phyloP scores from a whole-genome alignment of 2,329 filamentous ascomycete species.

The Phaeosphaeriaceae sp. region DNA sequence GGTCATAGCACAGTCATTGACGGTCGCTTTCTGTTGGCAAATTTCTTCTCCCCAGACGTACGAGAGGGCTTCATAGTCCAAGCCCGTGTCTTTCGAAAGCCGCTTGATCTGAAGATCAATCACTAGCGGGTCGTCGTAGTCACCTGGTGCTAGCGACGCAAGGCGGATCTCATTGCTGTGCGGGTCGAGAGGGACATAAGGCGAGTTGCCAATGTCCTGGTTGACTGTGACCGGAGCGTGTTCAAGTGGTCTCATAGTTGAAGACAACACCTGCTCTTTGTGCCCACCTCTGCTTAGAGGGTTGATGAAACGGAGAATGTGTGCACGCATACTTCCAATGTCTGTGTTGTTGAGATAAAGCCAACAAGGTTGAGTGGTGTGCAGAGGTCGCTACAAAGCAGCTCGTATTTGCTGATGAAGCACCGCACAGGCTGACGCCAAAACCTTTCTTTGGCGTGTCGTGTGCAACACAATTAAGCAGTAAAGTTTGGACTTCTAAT shows the following conservation, averaged over 20 bases:
- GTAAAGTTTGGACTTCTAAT: no score
- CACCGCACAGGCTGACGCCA: no score
- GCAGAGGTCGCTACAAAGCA: no score
- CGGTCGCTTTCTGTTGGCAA: background rate
- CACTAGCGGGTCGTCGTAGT: background rate
- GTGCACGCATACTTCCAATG: no score
- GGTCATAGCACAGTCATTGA: background rate
- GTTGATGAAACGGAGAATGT: no score
- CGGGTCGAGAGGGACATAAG: background rate
- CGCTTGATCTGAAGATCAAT: background rate
- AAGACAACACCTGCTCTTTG: no score
- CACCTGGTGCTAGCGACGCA: background rate
- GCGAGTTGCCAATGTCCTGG: background rate
- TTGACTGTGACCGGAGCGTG: background rate
- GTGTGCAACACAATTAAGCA: no score
- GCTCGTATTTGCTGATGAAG: no score
- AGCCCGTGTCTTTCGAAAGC: background rate
- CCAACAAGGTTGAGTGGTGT: no score
- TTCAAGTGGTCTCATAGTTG: background rate
- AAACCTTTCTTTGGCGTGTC: no score
- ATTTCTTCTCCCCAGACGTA: background rate
- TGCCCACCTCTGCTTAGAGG: no score
- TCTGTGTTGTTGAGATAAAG: no score
- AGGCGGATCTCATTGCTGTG: background rate
- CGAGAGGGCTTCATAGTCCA: background rate